Base-by-base conservation (phyloP, 1,139 yeast genomes). In the Diutina ranongensis region DNA sequence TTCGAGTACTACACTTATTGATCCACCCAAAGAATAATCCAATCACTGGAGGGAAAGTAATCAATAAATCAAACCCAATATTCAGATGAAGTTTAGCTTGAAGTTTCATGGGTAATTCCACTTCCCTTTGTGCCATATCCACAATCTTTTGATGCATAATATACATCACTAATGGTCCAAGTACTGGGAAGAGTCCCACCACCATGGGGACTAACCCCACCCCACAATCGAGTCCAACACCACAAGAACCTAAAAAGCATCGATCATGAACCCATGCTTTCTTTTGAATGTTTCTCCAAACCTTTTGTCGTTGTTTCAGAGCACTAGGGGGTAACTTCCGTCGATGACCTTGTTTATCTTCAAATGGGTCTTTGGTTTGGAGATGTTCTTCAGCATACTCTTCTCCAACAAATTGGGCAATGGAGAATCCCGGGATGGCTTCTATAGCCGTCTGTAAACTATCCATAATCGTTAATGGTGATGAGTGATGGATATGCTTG, bases 251-350 rank as follows among this genome's bases (percentile, higher is more conserved):
- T 54, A 85, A 68, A 48, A 80, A 75, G 57, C 94, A 84, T 53
- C 76, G 73, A 58, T 89, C 97, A 56, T 88, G 89, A 8, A 72
- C 57, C 96, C 96, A 89, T 0, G 97, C 96, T 51, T 75, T 71
- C 45, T 64, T 70, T 55, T 82, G 89, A n/a, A 88, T 68, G 38
- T 61, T 64, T 56, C 79, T 83, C 94, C 94, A 88, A 12, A 73
- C 63, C 55, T 74, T 73, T 44, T 73, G 76, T 53, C 87, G 94
- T 35, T 71, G 67, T 46, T 74, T 73, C n/a, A 82, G 70, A 0
- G 88, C 82, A 13, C 21, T n/a, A 1, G 32, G 32, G 3, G 42
- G 42, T 13, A 86, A 70, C 52, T 73, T 72, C 31, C 85, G 68
- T 49, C 78, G 72, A 38, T 72, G 71, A 15, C 58, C 94, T 72